Conservation (phyloP, 1,284 basidiomycete species). For the Fomitopsis betulina region DNA sequence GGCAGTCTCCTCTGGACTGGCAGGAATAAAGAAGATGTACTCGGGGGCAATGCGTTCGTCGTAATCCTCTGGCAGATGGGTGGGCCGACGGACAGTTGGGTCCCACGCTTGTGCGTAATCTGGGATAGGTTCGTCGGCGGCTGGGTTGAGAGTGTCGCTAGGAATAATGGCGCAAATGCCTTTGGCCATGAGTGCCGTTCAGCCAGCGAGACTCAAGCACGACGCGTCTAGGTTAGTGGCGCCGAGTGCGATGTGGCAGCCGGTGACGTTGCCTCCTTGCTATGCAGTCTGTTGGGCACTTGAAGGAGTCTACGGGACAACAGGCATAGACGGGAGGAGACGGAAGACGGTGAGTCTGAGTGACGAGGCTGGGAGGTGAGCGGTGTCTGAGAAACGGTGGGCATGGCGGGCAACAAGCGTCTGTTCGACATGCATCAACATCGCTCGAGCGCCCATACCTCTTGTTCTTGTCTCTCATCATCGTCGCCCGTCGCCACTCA, state of each 20-base stretch:
- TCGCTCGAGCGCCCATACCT: not conserved
- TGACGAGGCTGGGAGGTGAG: not conserved
- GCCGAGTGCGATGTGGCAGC: not conserved
- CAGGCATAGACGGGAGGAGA: not conserved
- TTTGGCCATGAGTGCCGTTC: not conserved
- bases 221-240: not conserved
- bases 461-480: not conserved
- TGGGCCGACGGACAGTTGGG: not conserved
- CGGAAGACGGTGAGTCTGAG: not conserved
- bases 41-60: conserved; percentile 6
- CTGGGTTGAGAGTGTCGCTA: not conserved
- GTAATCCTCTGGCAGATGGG: conserved; percentile 3
- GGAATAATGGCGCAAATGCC: not conserved
- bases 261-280: not conserved
- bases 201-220: not conserved
- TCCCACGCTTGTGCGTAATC: conserved; percentile 3
- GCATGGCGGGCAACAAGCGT: not conserved
- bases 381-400: not conserved
- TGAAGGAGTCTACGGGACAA: not conserved
- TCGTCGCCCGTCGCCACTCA: not conserved
- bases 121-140: conserved; percentile 1
- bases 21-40: conserved; percentile 4
- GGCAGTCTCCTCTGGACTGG: not conserved
- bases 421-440: not conserved
- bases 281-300: not conserved